Evolutionary conservation across 2,329 filamentous ascomycete genomes (phyloP), one percentile per base, ranked within the genome.

Genomic region (Sporothrix euskadiensis): DNA sequence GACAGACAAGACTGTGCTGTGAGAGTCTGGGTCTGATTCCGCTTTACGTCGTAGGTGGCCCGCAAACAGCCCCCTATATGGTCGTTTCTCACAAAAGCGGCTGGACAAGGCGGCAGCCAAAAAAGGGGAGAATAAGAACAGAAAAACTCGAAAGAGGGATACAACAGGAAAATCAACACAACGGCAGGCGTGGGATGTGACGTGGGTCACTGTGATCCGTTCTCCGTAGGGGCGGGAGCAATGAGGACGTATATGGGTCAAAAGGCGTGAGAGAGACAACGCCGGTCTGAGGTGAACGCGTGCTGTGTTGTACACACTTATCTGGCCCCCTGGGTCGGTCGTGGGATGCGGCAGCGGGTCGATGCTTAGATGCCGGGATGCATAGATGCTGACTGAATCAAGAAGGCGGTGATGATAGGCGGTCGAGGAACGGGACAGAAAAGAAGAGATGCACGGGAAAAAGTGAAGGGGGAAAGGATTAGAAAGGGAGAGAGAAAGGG

Each of bases 211-310:
- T 65, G 35, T 65, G 59, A 44, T 65, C 59, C 59, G 59, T 65
- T 44, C 59, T 65, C 59, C 59, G 47, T 69, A 7, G 39, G 44
- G 41, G 41, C 14, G 69, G 69, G 22, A 61, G 56, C 22, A 56
- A 71, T 61, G 69, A 71, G 69, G 56, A 71, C 44, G 54, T 57
- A 47, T 32, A 35, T 30, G 49, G 69, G 69, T 10, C 47, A 47
- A 35, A 71, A 71, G 69, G 54, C 52, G 69, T 44, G 54, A 57
- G 69, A 71, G 69, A n/a, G 26, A 41, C 22, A 71, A 32, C 30
- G 22, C 47, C 52, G 32, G 35, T 19, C 22, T 44, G 54, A 47
- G 54, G 54, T 59, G 69, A 71, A 41, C 10, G 69, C 54, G 69
- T 71, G 54, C 39, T 71, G 39, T 39, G 49, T 49, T 56, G 52